A percentile compares a stretch with the other conserved stretches of the same genome.
These are phyloP conservation scores for Escallonia herrerae DNA, from an alignment of 129 eudicot genomes.

Conservation along the genomic window DNA sequence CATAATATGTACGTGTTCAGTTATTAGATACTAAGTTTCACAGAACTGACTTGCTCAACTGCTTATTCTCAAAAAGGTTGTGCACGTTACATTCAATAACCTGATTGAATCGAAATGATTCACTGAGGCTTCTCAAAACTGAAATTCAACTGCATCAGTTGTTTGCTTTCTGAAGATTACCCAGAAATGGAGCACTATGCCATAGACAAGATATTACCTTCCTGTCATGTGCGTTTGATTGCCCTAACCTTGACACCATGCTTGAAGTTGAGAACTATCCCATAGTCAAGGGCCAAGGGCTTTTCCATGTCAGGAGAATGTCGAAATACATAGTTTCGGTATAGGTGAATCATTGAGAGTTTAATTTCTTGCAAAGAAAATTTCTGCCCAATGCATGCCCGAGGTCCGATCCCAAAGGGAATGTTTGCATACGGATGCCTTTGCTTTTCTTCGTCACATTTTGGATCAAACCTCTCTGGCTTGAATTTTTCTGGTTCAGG, in stretches of 20 bases:
- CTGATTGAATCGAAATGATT: neutral
- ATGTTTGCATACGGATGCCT: constrained; percentile 94
- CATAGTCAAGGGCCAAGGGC: constrained; percentile 72
- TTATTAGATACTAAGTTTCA: no score
- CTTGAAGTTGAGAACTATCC: constrained; percentile 74
- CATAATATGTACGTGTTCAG: no score
- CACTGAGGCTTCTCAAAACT: neutral
- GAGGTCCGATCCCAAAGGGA: constrained; percentile 95
- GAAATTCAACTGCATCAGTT: neutral
- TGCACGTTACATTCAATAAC: neutral
- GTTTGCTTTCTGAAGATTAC: no score
- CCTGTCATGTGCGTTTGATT: constrained; percentile 38
- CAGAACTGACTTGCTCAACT: no score
- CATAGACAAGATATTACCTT: no score
- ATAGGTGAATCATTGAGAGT: constrained; percentile 74
- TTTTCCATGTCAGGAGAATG: constrained; percentile 86
- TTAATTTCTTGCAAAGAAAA: constrained; percentile 82
- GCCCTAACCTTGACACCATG: constrained; percentile 91
- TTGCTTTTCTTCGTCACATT: constrained; percentile 63
- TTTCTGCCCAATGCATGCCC: constrained; percentile 88
- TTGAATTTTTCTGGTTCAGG: constrained; percentile 88
- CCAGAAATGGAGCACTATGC: no score
- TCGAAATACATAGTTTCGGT: constrained; percentile 57
- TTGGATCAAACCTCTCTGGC: constrained; percentile 83
- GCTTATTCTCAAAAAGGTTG: no score